phyloP scores from a whole-genome alignment of 1,284 basidiomycete species.

The Melampsora occidentalis region DNA sequence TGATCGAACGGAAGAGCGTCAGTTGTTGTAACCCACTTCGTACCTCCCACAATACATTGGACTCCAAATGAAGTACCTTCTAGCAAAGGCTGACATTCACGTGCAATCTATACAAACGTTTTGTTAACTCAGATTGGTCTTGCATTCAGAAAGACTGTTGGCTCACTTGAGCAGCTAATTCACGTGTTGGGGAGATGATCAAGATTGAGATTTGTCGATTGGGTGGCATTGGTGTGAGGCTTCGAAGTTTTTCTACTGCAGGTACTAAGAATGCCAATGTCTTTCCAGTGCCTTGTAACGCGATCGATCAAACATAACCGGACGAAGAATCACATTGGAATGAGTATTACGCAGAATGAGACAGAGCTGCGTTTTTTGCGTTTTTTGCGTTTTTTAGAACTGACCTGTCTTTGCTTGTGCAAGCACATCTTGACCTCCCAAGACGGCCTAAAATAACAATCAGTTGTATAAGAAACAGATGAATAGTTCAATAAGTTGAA shows the following conservation, averaged over 20 bases:
- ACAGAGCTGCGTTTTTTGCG: too few species aligned
- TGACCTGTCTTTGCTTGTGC: conserved; percentile 74
- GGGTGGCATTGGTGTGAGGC: conserved; percentile 46
- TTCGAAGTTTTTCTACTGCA: conserved; percentile 65
- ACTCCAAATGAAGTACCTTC: conserved; percentile 48
- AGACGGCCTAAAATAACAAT: background rate
- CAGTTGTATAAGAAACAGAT: background rate
- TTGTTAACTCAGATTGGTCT: background rate
- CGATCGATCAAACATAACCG: background rate
- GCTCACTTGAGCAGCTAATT: conserved; percentile 56
- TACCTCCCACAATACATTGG: conserved; percentile 57
- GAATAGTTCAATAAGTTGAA: background rate
- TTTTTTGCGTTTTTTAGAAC: too few species aligned
- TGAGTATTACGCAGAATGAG: too few species aligned
- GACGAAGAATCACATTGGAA: background rate
- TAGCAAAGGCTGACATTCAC: conserved; percentile 9
- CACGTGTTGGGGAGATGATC: conserved; percentile 58
- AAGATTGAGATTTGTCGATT: conserved; percentile 51
- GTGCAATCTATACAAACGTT: background rate
- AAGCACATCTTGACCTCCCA: conserved; percentile 58
- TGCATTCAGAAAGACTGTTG: too few species aligned
- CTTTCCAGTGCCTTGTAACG: conserved; percentile 72
- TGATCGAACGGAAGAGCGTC: background rate
- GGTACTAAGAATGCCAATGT: conserved; percentile 87
- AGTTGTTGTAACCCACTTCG: conserved; percentile 49